phyloP scores from a whole-genome alignment of 176 grass and related monocot genomes.

The Cenchrus fungigraminus region DNA sequence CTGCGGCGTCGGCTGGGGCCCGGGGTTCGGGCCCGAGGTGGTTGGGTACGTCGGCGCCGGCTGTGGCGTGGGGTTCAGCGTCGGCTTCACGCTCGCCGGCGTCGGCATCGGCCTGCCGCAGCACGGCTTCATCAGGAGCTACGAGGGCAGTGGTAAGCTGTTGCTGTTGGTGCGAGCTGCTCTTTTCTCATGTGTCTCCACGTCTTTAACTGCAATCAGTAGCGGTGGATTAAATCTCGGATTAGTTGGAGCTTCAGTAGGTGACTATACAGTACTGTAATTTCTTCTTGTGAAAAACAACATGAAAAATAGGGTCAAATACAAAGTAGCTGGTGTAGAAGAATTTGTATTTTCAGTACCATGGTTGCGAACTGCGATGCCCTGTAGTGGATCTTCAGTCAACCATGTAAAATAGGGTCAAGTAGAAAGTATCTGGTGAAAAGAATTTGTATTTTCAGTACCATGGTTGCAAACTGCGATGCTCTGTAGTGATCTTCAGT shows the following conservation, averaged over 20 bases:
- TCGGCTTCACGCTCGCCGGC: slow-evolving; percentile 81
- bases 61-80: slow-evolving; percentile 83
- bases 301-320: neutral
- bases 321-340: neutral
- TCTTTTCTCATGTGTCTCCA: neutral
- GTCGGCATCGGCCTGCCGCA: slow-evolving; percentile 84
- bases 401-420: neutral
- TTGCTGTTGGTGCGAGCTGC: neutral
- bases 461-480: neutral
- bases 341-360: neutral
- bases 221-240: neutral
- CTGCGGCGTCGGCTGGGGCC: slow-evolving; percentile 95
- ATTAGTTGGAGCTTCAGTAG: neutral
- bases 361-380: neutral
- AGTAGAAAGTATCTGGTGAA: neutral
- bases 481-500: neutral
- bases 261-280: neutral
- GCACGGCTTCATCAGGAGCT: slow-evolving; percentile 56
- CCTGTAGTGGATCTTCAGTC: neutral
- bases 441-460: neutral
- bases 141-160: slow-evolving; percentile 44
- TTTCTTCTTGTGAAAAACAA: neutral
- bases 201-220: neutral
- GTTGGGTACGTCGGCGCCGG: slow-evolving; percentile 89
- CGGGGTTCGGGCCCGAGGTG: slow-evolving; percentile 91